Evolutionary conservation across 371 early-diverging fungal species (phyloP).

Genomic region (Lichtheimia hyalospora): DNA sequence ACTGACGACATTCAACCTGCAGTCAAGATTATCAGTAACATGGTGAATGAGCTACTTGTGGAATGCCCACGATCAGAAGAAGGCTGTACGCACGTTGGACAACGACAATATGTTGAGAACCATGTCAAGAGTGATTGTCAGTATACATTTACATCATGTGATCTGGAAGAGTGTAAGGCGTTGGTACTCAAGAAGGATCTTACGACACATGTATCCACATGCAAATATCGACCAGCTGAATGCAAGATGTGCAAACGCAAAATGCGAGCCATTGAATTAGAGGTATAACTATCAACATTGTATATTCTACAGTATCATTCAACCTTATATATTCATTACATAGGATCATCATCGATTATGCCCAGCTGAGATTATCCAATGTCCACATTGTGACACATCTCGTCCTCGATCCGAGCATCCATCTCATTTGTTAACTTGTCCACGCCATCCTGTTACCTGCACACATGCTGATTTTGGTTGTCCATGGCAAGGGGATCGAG

Average conservation of each 20-base stretch:
- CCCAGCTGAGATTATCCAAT: conserved; percentile 57
- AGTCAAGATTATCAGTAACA: conserved; percentile 62
- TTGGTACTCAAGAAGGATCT: conserved; percentile 59
- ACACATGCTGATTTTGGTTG: conserved; percentile 59
- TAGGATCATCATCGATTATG: conserved; percentile 60
- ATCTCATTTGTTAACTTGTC: conserved; percentile 55
- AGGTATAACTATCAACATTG: conserved; percentile 25
- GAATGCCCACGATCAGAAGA: conserved; percentile 57
- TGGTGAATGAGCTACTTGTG: conserved; percentile 70
- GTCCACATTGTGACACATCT: conserved; percentile 59
- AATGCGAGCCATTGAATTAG: conserved; percentile 43
- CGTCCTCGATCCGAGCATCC: conserved; percentile 48
- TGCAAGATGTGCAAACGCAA: conserved; percentile 64
- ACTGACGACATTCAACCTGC: conserved; percentile 50
- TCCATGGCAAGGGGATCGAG: conserved; percentile 58
- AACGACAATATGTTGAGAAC: conserved; percentile 55
- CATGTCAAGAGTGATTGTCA: conserved; percentile 64
- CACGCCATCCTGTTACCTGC: conserved; percentile 52
- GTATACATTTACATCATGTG: conserved; percentile 55
- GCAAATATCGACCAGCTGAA: conserved; percentile 58
- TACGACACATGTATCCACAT: conserved; percentile 52
- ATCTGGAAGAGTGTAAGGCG: conserved; percentile 60
- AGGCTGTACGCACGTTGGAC: conserved; percentile 62
- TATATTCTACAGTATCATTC: no score
- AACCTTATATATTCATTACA: no score